phyloP scores from a whole-genome alignment of 371 early-diverging fungal species.

The Funneliformis caledonium region DNA sequence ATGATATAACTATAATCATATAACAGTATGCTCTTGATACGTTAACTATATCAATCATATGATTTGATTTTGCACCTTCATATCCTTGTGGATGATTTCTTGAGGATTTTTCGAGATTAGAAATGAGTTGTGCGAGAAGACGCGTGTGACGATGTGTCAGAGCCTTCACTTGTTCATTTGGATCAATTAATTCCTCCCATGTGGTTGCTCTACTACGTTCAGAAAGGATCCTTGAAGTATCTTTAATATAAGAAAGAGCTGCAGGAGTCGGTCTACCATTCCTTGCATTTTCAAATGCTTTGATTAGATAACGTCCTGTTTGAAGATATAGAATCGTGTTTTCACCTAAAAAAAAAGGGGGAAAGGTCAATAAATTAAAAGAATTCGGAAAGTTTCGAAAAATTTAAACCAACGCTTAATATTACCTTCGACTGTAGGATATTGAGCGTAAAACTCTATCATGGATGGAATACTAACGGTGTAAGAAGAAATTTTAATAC shows the following conservation, averaged over 20 bases:
- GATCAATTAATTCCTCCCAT: background rate
- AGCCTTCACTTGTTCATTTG: background rate
- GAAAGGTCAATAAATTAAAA: background rate
- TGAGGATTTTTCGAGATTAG: background rate
- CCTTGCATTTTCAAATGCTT: background rate
- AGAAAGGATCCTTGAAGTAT: background rate
- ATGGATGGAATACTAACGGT: background rate
- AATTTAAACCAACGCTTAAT: background rate
- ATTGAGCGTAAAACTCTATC: background rate
- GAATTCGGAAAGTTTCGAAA: background rate
- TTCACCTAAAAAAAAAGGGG: background rate
- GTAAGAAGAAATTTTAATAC: background rate
- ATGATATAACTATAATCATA: constrained; percentile 26
- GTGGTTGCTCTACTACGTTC: background rate
- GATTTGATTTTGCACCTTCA: background rate
- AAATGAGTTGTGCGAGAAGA: background rate
- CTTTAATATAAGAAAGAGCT: background rate
- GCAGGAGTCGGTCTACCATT: background rate
- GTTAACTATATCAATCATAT: constrained; percentile 53
- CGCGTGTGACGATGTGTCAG: background rate
- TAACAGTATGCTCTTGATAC: constrained; percentile 67
- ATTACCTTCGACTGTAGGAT: background rate
- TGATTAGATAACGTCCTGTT: constrained; percentile 25
- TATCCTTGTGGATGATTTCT: background rate
- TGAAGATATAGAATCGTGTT: background rate